A percentile compares a stretch with the other conserved stretches of the same genome.
phyloP scores from a whole-genome alignment of 805 yeast genomes.

The Teunomyces panamensis region DNA sequence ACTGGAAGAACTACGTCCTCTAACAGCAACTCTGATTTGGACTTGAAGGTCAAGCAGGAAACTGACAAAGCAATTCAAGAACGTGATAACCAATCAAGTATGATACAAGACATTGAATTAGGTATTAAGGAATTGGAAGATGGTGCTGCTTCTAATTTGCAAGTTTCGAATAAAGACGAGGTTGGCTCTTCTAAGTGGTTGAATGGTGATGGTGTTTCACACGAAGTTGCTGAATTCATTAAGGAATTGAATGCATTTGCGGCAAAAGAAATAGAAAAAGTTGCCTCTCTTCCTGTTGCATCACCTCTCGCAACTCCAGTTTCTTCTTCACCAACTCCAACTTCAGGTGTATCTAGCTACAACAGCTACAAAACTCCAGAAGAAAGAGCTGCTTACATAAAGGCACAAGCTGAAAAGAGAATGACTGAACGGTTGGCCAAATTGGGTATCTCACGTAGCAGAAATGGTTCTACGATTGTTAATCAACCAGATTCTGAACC shows the following conservation, averaged over 20 bases:
- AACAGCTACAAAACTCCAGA: constrained; percentile 47
- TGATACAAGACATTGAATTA: constrained; percentile 67
- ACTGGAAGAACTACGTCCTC: constrained; percentile 65
- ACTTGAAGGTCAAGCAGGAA: constrained; percentile 51
- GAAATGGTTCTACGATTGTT: constrained; percentile 9
- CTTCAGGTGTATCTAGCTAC: constrained; percentile 15
- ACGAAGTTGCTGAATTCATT: constrained; percentile 60
- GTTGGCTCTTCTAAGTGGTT: constrained; percentile 73
- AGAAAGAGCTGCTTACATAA: constrained; percentile 75
- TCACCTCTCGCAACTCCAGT: constrained; percentile 7
- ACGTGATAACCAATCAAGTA: constrained; percentile 52
- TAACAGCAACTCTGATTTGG: constrained; percentile 52
- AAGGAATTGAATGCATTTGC: constrained; percentile 41
- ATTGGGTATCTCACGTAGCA: constrained; percentile 59
- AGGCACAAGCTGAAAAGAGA: constrained; percentile 69
- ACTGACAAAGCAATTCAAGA: constrained; percentile 51
- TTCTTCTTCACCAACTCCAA: constrained; percentile 11
- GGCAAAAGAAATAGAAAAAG: background rate
- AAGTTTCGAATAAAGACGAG: constrained; percentile 40
- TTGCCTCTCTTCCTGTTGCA: background rate
- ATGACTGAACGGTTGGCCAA: constrained; percentile 86
- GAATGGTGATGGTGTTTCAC: constrained; percentile 72
- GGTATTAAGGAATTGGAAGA: constrained; percentile 64
- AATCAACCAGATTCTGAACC: background rate
- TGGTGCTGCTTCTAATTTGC: constrained; percentile 42